Conservation (phyloP, 495 filamentous ascomycete genomes). For the Ramalina peruviana region DNA sequence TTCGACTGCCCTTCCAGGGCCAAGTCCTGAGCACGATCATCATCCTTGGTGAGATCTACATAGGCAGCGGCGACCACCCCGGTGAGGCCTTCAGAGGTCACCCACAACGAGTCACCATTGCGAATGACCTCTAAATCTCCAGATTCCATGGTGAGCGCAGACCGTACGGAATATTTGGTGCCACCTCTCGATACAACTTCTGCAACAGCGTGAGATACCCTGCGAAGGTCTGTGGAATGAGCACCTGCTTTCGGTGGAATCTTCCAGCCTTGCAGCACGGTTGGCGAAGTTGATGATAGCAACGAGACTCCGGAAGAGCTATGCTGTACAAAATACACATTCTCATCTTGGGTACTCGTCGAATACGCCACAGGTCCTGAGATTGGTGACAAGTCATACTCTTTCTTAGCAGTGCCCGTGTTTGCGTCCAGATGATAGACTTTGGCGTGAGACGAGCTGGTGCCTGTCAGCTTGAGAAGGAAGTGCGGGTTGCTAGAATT, state of each 20-base stretch:
- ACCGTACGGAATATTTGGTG: constrained; percentile 58
- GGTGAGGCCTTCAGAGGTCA: constrained; percentile 65
- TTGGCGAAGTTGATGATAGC: constrained; percentile 64
- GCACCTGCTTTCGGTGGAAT: constrained; percentile 27
- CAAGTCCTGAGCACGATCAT: constrained; percentile 64
- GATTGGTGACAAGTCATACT: constrained; percentile 59
- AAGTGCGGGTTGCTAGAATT: constrained; percentile 62
- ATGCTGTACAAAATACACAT: constrained; percentile 77
- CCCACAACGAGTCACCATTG: constrained; percentile 71
- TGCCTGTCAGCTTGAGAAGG: constrained; percentile 68
- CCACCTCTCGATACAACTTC: constrained; percentile 61
- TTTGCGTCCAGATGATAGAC: constrained; percentile 70
- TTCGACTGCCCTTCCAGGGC: constrained; percentile 78
- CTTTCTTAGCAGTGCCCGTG: constrained; percentile 48
- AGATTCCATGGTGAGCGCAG: constrained; percentile 51
- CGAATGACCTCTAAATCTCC: constrained; percentile 77
- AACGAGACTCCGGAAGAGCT: constrained; percentile 57
- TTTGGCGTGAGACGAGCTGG: constrained; percentile 60
- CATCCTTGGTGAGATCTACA: constrained; percentile 51
- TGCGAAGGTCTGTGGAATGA: constrained; percentile 18
- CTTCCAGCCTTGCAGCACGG: constrained; percentile 58
- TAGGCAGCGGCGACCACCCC: constrained; percentile 63
- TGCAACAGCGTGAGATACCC: constrained; percentile 52
- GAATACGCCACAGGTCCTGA: constrained; percentile 62
- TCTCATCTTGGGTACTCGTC: constrained; percentile 57